A percentile compares a stretch with the other conserved stretches of the same genome.
Evolutionary conservation across 2,329 filamentous ascomycete genomes (phyloP).

Genomic region (Phialophora expanda): DNA sequence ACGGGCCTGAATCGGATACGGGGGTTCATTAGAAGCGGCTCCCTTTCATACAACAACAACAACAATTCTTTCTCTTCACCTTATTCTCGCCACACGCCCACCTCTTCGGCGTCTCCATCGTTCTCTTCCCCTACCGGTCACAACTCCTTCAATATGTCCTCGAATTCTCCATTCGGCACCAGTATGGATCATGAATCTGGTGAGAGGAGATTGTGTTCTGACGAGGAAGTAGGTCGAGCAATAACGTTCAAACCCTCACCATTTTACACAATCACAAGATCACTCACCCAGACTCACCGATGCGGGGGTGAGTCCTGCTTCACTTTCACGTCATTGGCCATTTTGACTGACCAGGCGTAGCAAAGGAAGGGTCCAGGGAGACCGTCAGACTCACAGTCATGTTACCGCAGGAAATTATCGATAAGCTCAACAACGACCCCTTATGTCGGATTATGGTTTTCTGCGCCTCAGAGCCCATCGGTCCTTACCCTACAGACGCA

Average conservation of each 20-base stretch:
- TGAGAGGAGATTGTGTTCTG: slow-evolving; percentile 23
- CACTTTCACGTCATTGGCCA: slow-evolving; percentile 34
- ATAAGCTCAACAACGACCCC: slow-evolving; percentile 65
- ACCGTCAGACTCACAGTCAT: slow-evolving; percentile 64
- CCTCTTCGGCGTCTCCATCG: slow-evolving; percentile 37
- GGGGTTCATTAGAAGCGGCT: slow-evolving; percentile 30
- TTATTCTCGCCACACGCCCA: slow-evolving; percentile 37
- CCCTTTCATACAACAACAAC: slow-evolving; percentile 24
- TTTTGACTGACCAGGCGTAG: slow-evolving; percentile 45
- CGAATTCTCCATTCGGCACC: slow-evolving; percentile 13
- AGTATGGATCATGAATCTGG: slow-evolving; percentile 24
- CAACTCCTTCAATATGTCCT: slow-evolving; percentile 29
- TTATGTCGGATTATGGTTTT: slow-evolving; percentile 79
- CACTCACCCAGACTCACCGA: slow-evolving; percentile 67
- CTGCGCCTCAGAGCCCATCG: slow-evolving; percentile 68
- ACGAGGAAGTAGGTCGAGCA: slow-evolving; percentile 44
- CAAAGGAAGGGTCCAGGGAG: slow-evolving; percentile 64
- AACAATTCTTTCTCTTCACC: slow-evolving; percentile 33
- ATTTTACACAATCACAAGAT: slow-evolving; percentile 75
- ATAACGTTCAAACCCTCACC: slow-evolving; percentile 76
- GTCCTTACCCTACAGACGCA: slow-evolving; percentile 56
- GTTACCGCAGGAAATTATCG: slow-evolving; percentile 59
- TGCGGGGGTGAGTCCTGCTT: slow-evolving; percentile 69
- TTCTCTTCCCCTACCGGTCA: slow-evolving; percentile 34
- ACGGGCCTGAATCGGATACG: slow-evolving; percentile 31